Conservation (phyloP, 768 basidiomycete genomes). For the Udeniomyces megalosporus region DNA sequence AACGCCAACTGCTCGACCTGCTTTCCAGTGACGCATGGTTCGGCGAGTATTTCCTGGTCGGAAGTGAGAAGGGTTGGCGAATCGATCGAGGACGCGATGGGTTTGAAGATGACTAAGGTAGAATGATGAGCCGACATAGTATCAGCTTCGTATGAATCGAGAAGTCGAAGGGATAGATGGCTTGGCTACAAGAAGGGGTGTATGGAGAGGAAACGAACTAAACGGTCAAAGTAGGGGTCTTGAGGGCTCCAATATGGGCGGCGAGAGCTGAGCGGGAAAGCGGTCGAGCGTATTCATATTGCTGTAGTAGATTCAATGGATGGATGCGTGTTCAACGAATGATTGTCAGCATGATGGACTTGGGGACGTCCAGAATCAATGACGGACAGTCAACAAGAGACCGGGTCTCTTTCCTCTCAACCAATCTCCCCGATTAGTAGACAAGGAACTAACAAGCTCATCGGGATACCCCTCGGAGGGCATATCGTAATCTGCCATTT, state of each 20-base stretch:
- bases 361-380: not conserved
- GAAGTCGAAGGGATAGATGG: not conserved
- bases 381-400: not conserved
- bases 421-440: not conserved
- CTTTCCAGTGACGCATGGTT: conserved; percentile 5
- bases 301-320: not conserved
- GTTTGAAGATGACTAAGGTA: conserved; percentile 13
- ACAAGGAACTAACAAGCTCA: not conserved
- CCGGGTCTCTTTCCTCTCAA: not conserved
- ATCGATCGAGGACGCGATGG: conserved; percentile 5
- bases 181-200: not conserved
- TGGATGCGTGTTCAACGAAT: not conserved
- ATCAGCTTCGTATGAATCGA: not conserved
- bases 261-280: conserved; percentile 11
- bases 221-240: conserved; percentile 11
- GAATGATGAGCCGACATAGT: not conserved
- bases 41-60: not conserved
- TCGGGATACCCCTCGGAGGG: conserved; percentile 7
- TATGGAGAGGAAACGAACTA: not conserved
- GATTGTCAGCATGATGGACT: too few species aligned
- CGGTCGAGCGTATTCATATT: conserved; percentile 15
- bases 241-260: conserved; percentile 7
- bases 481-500: conserved; percentile 9
- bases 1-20: not conserved
- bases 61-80: not conserved